Base-by-base conservation (phyloP, 768 basidiomycete species). In the Kwoniella sp. region DNA sequence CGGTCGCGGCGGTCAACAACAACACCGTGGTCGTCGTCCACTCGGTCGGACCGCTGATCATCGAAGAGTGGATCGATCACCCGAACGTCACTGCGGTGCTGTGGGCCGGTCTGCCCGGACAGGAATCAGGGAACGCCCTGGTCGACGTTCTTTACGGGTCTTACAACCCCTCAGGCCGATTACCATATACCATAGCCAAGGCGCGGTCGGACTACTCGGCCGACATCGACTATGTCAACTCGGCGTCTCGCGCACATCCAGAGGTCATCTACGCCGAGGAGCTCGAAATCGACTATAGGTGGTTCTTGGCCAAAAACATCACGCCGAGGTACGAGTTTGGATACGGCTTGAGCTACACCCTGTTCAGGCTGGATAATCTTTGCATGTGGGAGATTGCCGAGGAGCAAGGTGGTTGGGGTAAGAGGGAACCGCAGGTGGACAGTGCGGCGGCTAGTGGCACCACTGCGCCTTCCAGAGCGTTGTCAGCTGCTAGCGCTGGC, bases 281-380 rank as follows among this genome's bases (percentile, higher is more conserved):
- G 3, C 77, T 87, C 45, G 71, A 80, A 45, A 84, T 88, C 54
- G 87, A 87, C 67, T 87, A 88, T 62, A 49, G 70, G 29, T 65
- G 65, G 56, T 73, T 73, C 56, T 45, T 71, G 25, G 36, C 46
- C 32, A 79, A 83, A 50, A 75, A 82, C 71, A 63, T 67, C 31
- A 60, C 53, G 11, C 71, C 73, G 0, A 58, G 71, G 26, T 73
- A 83, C 65, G 87, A 88, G 66, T 96, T 96, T 70, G 91, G 91
- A 4, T 92, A 84, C 68, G 91, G 91, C 0, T 71, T 92, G 65
- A 86, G 84, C 50, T 96, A 95, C 76, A 86, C 91, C 32, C 80
- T 75, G 2, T 96, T 92, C 71, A 73, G 80, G 27, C 92, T 89
- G 70, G 81, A 78, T 36, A 75, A 79, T 27, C 75, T 91, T 10